Base-by-base conservation (phyloP, 257 asterid genomes). In the Paraleonurus japonicus region DNA sequence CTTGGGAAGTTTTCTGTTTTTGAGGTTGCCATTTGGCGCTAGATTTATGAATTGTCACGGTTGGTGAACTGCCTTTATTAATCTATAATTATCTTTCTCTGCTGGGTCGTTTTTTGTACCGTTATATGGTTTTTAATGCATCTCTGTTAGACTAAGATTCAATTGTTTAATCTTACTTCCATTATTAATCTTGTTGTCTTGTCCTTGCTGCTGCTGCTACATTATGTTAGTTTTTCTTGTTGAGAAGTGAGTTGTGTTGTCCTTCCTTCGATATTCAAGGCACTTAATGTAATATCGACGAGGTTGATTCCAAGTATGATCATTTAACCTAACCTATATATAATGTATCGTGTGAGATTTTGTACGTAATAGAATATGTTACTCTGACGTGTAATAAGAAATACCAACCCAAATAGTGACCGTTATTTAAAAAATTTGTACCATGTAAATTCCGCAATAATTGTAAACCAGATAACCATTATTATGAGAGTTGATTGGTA, bases 141-240 rank as follows among this genome's bases (percentile, higher is more conserved):
- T 66, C 24, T 69, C 6, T 50, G 48, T 12, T 61, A 50, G 65
- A 48, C 62, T 76, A 59, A 63, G 72, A 70, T 76, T 76, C 15
- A 19, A 20, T 19, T 53, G 60, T 53, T 22, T 22, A 51, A 51
- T 15, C 27, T 51, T 51, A 19, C 15, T 51, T 51, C 67, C 64
- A 33, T 58, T 27, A 2, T 45, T 43, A 33, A 43, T 32, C 32
- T 59, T n/a, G 27, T 16, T 5, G 28, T 65, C 71, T 48, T 41
- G 32, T 72, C 3, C 30, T 62, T 20, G 19, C 24, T 53, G 71
- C 65, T 69, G 75, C 51, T 65, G 48, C 63, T 23, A 26, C 66
- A 60, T 45, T 45, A 45, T 47, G 53, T 16, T 47, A 47, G 54
- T n/a, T 47, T 47, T 47, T n/a, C 5, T 47, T n/a, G 10, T 47